Conservation (phyloP, 768 basidiomycete genomes). For the Tephrocybe rancida region DNA sequence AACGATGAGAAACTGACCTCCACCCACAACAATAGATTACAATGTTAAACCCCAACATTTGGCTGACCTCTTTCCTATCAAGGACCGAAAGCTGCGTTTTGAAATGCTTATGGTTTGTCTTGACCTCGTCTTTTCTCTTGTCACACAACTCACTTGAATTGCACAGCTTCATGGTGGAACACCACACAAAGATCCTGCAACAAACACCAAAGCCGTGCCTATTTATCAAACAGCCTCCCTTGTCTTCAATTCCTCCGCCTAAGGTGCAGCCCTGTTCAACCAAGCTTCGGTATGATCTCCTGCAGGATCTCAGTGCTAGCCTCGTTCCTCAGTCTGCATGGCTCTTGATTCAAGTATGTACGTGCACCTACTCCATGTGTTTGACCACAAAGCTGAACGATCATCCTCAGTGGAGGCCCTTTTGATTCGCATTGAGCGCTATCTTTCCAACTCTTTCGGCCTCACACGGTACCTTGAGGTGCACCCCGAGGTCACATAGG, state of each 20-base stretch:
- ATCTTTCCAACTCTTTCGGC: constrained; percentile 57
- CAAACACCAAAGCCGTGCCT: constrained; percentile 63
- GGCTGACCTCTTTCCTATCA: constrained; percentile 24
- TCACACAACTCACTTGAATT: not conserved
- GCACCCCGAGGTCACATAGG: constrained; percentile 63
- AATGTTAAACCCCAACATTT: constrained; percentile 10
- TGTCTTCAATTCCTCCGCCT: constrained; percentile 53
- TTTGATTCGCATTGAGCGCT: constrained; percentile 57
- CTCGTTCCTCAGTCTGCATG: constrained; percentile 62
- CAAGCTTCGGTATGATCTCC: constrained; percentile 47
- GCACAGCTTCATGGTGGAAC: constrained; percentile 62
- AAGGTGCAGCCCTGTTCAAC: constrained; percentile 31
- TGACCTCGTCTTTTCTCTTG: not conserved
- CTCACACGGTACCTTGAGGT: constrained; percentile 45
- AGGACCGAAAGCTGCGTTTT: constrained; percentile 46
- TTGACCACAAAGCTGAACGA: constrained; percentile 70
- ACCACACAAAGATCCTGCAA: constrained; percentile 50
- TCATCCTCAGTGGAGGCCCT: constrained; percentile 57
- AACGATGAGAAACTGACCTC: not conserved
- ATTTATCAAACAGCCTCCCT: constrained; percentile 62
- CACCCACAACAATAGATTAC: constrained; percentile 9
- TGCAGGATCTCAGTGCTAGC: constrained; percentile 56
- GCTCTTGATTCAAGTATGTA: constrained; percentile 52
- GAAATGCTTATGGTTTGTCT: constrained; percentile 39
- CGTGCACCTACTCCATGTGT: not conserved